Evolutionary conservation across 345 rosid genomes (phyloP).

Genomic region (Brassica nigra): DNA sequence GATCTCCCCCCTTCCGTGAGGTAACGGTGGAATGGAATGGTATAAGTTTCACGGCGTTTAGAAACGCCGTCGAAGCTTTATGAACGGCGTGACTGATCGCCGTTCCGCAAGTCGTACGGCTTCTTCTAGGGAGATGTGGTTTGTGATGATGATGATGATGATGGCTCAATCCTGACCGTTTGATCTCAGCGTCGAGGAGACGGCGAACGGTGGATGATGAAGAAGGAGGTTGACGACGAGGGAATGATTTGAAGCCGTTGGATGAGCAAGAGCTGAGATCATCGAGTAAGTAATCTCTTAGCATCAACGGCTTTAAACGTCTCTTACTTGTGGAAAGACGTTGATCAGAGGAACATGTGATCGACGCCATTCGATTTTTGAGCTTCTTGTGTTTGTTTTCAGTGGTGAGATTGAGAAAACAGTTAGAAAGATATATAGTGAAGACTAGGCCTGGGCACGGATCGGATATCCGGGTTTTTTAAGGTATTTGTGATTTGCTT

Average conservation of each 20-base stretch:
- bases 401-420: constrained; percentile 16
- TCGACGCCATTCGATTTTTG: constrained; percentile 33
- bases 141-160: neutral
- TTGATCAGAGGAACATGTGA: constrained; percentile 34
- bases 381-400: neutral
- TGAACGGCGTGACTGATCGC: constrained; percentile 54
- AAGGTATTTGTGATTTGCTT: no score
- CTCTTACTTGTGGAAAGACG: constrained; percentile 37
- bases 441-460: no score
- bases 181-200: constrained; percentile 68
- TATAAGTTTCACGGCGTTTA: constrained; percentile 62
- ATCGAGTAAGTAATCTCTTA: constrained; percentile 75
- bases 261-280: constrained; percentile 91
- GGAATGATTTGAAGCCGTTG: constrained; percentile 81
- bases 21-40: constrained; percentile 51
- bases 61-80: constrained; percentile 62
- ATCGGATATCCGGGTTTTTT: no score
- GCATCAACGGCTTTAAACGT: constrained; percentile 55
- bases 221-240: constrained; percentile 59
- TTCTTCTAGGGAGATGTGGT: constrained; percentile 36
- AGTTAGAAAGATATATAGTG: constrained; percentile 26
- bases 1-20: neutral
- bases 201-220: constrained; percentile 63
- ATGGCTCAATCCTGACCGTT: constrained; percentile 38
- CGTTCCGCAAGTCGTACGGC: constrained; percentile 44